Percentiles rank a stretch among this genome's conserved stretches.
These are phyloP conservation scores for Parafenestella ontariensis DNA, from an alignment of 2,329 filamentous ascomycete genomes.

Conservation along the genomic window DNA sequence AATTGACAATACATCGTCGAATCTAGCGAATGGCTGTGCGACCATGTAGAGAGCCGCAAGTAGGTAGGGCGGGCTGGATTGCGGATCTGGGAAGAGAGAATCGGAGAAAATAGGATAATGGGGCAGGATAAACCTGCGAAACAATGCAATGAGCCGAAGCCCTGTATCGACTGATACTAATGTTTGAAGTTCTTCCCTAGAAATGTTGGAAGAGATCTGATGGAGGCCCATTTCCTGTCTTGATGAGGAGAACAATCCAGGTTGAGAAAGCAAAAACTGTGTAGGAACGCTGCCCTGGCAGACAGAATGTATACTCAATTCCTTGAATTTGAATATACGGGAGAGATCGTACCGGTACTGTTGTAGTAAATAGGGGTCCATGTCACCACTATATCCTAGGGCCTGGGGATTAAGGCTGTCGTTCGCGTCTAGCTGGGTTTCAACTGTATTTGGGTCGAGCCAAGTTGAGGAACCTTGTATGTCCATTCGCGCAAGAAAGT, in stretches of 20 bases:
- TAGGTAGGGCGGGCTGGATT: slow-evolving; percentile 6
- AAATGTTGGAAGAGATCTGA: neutral
- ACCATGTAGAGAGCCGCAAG: slow-evolving; percentile 17
- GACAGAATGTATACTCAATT: slow-evolving; percentile 14
- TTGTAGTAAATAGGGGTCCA: slow-evolving; percentile 16
- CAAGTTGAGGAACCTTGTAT: neutral
- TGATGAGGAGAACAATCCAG: slow-evolving; percentile 5
- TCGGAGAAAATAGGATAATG: slow-evolving; percentile 17
- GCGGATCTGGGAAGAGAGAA: slow-evolving; percentile 2
- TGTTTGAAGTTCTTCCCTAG: slow-evolving; percentile 5
- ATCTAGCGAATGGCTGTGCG: slow-evolving; percentile 12
- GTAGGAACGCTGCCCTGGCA: slow-evolving; percentile 5
- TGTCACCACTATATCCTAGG: slow-evolving; percentile 16
- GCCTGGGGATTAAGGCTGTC: slow-evolving; percentile 8
- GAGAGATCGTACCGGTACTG: slow-evolving; percentile 10
- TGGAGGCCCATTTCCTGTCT: slow-evolving; percentile 10
- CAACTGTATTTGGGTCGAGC: neutral
- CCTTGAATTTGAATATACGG: slow-evolving; percentile 13
- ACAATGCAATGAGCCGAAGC: slow-evolving; percentile 6
- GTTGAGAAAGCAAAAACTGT: slow-evolving; percentile 13
- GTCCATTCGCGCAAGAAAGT: neutral
- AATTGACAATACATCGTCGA: slow-evolving; percentile 17
- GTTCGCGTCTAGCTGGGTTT: neutral
- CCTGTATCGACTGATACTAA: slow-evolving; percentile 7
- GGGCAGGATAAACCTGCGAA: slow-evolving; percentile 10